phyloP scores from a whole-genome alignment of 2,329 filamentous ascomycete species.

The Biscogniauxia sp. region DNA sequence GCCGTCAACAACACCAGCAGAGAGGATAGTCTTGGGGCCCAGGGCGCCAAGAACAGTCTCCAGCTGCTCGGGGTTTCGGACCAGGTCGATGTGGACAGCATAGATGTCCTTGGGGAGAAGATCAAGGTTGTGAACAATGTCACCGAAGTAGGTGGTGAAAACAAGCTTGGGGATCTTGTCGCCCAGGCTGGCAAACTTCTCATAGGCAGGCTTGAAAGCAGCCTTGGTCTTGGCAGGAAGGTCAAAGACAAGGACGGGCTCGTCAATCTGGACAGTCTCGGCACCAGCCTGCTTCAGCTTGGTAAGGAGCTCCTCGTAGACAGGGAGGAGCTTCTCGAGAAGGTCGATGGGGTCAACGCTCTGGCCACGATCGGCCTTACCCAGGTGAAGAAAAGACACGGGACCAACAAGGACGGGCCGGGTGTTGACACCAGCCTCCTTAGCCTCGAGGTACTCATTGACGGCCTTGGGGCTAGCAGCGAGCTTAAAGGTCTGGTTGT shows the following conservation, averaged over 20 bases:
- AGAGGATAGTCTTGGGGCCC: constrained; percentile 85
- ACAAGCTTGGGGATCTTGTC: constrained; percentile 82
- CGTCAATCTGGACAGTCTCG: constrained; percentile 96
- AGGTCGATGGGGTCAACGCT: constrained; percentile 90
- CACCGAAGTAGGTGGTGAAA: constrained; percentile 97
- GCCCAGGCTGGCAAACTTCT: constrained; percentile 77
- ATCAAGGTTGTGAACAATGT: constrained; percentile 98
- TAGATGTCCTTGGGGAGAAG: constrained; percentile 76
- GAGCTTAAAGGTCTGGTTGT: constrained; percentile 96
- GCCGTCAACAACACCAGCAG: constrained; percentile 94
- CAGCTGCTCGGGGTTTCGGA: constrained; percentile 97
- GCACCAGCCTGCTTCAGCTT: constrained; percentile 96
- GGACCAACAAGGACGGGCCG: constrained; percentile 93
- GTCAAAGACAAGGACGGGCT: constrained; percentile 95
- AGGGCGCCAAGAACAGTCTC: constrained; percentile 79
- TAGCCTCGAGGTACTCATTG: constrained; percentile 91
- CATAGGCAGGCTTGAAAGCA: constrained; percentile 97
- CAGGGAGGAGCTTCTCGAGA: constrained; percentile 86
- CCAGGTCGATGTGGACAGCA: constrained; percentile 90
- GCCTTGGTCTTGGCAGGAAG: constrained; percentile 86
- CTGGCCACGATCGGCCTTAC: constrained; percentile 96
- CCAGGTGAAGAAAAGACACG: constrained; percentile 95
- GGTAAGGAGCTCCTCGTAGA: constrained; percentile 89
- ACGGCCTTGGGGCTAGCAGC: constrained; percentile 87
- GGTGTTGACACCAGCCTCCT: constrained; percentile 91